Conservation (phyloP, 1,284 basidiomycete genomes). For the Pseudozyma thailandica region DNA sequence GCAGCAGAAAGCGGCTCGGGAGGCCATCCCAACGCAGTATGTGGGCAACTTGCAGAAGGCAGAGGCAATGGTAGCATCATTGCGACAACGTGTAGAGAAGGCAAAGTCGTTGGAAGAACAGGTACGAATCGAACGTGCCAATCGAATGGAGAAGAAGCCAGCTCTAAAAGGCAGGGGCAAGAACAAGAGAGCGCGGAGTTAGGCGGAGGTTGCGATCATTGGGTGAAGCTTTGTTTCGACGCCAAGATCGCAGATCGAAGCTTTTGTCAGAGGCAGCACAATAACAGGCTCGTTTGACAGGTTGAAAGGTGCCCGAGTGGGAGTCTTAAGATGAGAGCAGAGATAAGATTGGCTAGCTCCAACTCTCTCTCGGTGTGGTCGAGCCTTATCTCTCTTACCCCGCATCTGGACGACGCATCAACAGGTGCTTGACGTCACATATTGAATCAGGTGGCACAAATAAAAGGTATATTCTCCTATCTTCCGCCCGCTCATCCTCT, state of each 20-base stretch:
- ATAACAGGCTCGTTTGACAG: no score
- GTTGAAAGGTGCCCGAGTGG: no score
- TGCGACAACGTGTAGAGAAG: constrained; percentile 23
- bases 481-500: background rate
- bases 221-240: no score
- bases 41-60: constrained; percentile 31
- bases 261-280: no score
- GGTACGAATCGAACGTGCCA: constrained; percentile 9
- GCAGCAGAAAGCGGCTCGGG: constrained; percentile 40
- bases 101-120: constrained; percentile 11
- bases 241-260: no score
- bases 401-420: background rate
- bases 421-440: background rate
- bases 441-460: no score
- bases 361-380: background rate
- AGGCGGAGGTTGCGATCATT: background rate
- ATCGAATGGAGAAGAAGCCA: constrained; percentile 1
- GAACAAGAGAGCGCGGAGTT: background rate
- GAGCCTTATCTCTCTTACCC: background rate
- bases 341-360: background rate
- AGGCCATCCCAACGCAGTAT: constrained; percentile 37
- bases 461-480: background rate
- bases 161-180: background rate
- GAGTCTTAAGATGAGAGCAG: background rate
- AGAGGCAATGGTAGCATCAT: constrained; percentile 21